phyloP scores from a whole-genome alignment of 805 yeast genomes.

The Hyphopichia homilentoma region DNA sequence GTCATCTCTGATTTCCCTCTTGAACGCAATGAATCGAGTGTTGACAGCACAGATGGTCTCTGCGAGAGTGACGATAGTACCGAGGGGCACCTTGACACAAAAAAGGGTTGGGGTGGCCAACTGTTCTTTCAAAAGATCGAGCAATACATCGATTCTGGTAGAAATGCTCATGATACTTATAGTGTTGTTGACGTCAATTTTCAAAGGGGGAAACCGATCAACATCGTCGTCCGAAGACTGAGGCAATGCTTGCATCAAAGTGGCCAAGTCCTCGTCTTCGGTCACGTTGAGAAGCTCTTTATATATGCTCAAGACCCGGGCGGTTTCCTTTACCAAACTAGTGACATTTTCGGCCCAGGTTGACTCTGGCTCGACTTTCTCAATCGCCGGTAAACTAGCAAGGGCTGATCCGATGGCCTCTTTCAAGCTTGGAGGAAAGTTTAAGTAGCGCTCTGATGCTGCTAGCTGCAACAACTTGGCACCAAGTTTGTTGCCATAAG shows the following conservation, averaged over 20 bases:
- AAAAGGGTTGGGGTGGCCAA: conserved; percentile 50
- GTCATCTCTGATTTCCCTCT: conserved; percentile 56
- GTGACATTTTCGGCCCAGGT: conserved; percentile 45
- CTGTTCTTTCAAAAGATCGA: conserved; percentile 37
- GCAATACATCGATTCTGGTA: conserved; percentile 45
- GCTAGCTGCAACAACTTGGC: conserved; percentile 35
- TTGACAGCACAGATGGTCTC: conserved; percentile 58
- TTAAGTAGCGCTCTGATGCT: conserved; percentile 30
- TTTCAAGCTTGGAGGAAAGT: conserved; percentile 39
- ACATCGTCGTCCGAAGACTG: conserved; percentile 7
- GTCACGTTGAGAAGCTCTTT: conserved; percentile 54
- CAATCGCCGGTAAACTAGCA: conserved; percentile 56
- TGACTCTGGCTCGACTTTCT: conserved; percentile 46
- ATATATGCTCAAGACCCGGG: conserved; percentile 54
- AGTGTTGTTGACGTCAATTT: conserved; percentile 58
- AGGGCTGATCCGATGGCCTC: conserved; percentile 43
- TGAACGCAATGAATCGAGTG: conserved; percentile 50
- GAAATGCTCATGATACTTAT: conserved; percentile 49
- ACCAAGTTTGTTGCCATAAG: conserved; percentile 64
- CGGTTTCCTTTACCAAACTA: conserved; percentile 48
- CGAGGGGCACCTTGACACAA: conserved; percentile 61
- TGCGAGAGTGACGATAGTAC: conserved; percentile 46
- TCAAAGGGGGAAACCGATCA: conserved; percentile 43
- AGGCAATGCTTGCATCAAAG: conserved; percentile 35
- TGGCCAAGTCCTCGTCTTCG: conserved; percentile 49